These are phyloP conservation scores for Sporothrix luriei DNA, from an alignment of 2,329 filamentous ascomycete genomes.

Conservation along the genomic window DNA sequence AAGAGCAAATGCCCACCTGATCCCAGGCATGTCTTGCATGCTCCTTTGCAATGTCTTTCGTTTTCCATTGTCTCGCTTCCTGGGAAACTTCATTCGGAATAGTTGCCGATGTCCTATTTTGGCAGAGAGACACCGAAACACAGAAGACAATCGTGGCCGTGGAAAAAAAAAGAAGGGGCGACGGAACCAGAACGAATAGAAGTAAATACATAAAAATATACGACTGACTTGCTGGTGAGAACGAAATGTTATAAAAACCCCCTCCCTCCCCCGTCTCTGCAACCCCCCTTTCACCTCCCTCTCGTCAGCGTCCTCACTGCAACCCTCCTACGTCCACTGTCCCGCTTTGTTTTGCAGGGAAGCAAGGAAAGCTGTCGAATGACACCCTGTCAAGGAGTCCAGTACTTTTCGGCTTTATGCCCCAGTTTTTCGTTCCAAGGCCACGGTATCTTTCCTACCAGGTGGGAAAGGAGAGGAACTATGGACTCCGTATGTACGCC, in stretches of 20 bases:
- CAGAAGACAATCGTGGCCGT: neutral
- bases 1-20: neutral
- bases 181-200: neutral
- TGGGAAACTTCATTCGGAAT: neutral
- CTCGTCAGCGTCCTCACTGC: neutral
- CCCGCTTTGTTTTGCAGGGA: neutral
- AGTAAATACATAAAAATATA: no score
- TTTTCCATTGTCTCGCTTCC: neutral
- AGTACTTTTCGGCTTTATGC: neutral
- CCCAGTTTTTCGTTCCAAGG: slow-evolving; percentile 31
- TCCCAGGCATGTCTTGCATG: neutral
- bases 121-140: neutral
- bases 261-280: neutral
- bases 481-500: no score
- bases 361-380: neutral
- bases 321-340: neutral
- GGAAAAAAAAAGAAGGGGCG: neutral
- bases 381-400: neutral
- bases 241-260: neutral
- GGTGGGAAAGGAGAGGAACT: neutral
- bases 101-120: neutral
- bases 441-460: slow-evolving; percentile 29
- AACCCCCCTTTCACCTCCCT: neutral
- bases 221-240: no score
- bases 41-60: neutral